phyloP scores from a whole-genome alignment of 2,329 filamentous ascomycete species.

The Alternaria triticimaculans region DNA sequence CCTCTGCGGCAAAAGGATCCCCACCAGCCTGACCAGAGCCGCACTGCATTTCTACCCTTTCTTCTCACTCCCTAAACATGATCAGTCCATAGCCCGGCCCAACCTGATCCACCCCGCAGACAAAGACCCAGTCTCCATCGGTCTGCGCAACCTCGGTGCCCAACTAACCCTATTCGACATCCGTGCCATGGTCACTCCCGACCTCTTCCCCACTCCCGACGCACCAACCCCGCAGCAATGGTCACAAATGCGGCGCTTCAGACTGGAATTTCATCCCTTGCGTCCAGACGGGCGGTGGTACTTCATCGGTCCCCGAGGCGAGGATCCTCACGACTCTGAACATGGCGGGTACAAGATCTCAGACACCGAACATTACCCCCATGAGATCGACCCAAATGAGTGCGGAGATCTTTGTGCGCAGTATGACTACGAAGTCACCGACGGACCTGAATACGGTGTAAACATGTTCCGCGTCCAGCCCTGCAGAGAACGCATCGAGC shows the following conservation, averaged over 20 bases:
- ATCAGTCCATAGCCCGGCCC: conserved; percentile 13
- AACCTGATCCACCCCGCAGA: conserved; percentile 18
- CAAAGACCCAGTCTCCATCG: conserved; percentile 15
- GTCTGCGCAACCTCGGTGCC: conserved; percentile 13
- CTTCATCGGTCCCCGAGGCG: conserved; percentile 17
- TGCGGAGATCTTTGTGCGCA: not conserved
- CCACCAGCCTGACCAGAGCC: conserved; percentile 11
- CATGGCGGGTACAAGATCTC: conserved; percentile 20
- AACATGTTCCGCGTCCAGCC: conserved; percentile 16
- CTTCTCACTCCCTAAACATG: conserved; percentile 8
- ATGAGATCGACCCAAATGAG: conserved; percentile 7
- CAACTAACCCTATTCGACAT: conserved; percentile 15
- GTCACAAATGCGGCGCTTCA: conserved; percentile 20
- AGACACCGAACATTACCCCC: conserved; percentile 14
- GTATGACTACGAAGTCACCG: not conserved
- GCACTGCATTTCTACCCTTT: conserved; percentile 17
- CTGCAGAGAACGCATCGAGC: conserved; percentile 19
- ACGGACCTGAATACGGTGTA: conserved; percentile 9
- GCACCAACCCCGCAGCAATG: conserved; percentile 13
- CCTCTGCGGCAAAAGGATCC: conserved; percentile 14
- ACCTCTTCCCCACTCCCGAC: conserved; percentile 13
- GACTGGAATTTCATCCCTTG: conserved; percentile 21
- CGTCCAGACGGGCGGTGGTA: conserved; percentile 22
- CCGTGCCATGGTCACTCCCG: conserved; percentile 16
- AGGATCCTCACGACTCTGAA: conserved; percentile 21